Conservation (phyloP, 345 rosid genomes). For the Gossypium bickii region DNA sequence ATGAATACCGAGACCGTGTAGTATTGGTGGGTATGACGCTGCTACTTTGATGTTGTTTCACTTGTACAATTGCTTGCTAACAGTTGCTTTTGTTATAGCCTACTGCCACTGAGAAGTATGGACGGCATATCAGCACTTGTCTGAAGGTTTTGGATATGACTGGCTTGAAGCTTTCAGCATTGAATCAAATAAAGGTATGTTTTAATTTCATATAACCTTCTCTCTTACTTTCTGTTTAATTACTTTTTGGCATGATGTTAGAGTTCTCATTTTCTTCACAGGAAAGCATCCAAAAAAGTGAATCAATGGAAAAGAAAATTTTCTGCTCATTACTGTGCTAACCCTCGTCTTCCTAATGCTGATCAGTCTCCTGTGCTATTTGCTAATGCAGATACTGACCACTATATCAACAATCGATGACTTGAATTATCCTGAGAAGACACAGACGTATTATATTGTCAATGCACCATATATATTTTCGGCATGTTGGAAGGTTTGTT, state of each 20-base stretch:
- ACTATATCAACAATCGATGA: conserved; percentile 79
- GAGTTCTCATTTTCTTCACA: background rate
- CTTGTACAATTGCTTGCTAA: background rate
- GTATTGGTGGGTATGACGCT: conserved; percentile 53
- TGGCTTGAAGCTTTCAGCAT: conserved; percentile 80
- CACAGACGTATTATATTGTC: conserved; percentile 79
- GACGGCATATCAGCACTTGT: conserved; percentile 64
- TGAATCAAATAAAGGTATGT: conserved; percentile 78
- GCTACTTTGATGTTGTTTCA: background rate
- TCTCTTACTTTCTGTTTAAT: background rate
- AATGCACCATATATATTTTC: conserved; percentile 87
- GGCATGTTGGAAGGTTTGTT: conserved; percentile 79
- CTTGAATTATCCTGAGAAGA: conserved; percentile 94
- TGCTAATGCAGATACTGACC: conserved; percentile 66
- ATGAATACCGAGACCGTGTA: conserved; percentile 91
- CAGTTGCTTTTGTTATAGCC: conserved; percentile 45
- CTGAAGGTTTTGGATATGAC: conserved; percentile 96
- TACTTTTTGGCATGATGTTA: background rate
- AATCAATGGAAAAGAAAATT: background rate
- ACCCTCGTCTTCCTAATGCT: background rate
- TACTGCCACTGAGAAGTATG: conserved; percentile 61
- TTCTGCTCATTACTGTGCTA: background rate
- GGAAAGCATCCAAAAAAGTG: background rate
- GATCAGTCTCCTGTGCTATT: background rate
- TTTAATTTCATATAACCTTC: conserved; percentile 11